Percentiles rank a stretch among this genome's conserved stretches.
These are phyloP conservation scores for Ramalina peruviana DNA, from an alignment of 495 filamentous ascomycete genomes.

Conservation along the genomic window DNA sequence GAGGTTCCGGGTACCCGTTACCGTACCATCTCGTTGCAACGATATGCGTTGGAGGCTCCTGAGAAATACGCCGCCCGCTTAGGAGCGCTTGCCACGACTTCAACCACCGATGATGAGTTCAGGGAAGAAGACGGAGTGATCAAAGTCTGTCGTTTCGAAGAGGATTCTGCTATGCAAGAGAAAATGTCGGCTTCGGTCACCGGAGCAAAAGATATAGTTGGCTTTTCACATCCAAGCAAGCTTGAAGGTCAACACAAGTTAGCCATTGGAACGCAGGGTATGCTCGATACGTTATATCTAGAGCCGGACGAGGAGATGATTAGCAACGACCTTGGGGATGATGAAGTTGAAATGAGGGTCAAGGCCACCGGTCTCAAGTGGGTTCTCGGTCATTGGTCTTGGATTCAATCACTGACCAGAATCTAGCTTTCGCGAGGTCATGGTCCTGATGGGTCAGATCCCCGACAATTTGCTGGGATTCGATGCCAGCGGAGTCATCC, in stretches of 20 bases:
- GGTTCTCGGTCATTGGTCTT: not conserved
- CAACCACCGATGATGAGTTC: slow-evolving; percentile 6
- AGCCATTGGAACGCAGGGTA: slow-evolving; percentile 4
- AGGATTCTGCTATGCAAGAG: slow-evolving; percentile 2
- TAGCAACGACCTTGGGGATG: slow-evolving; percentile 1
- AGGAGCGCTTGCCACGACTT: slow-evolving; percentile 14
- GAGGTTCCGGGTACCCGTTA: slow-evolving; percentile 3
- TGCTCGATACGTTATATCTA: slow-evolving; percentile 21
- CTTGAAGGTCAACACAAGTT: slow-evolving; percentile 3
- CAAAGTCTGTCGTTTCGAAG: slow-evolving; percentile 1
- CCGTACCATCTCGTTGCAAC: slow-evolving; percentile 5
- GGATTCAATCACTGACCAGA: not conserved
- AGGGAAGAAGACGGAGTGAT: slow-evolving; percentile 3
- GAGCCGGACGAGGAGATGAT: slow-evolving; percentile 11
- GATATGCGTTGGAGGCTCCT: slow-evolving; percentile 13
- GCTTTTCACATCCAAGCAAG: not conserved
- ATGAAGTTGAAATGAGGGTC: slow-evolving; percentile 7
- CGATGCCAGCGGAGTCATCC: slow-evolving; percentile 13
- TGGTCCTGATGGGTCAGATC: slow-evolving; percentile 13
- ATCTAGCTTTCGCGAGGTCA: slow-evolving; percentile 11
- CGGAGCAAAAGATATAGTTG: not conserved
- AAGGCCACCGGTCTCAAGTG: slow-evolving; percentile 11
- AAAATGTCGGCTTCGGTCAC: not conserved
- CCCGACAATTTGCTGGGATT: slow-evolving; percentile 9
- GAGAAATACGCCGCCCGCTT: not conserved